Percentiles rank a stretch among this genome's conserved stretches.
These are phyloP conservation scores for Nicotiana knightiana DNA, from an alignment of 257 asterid genomes.

Conservation along the genomic window DNA sequence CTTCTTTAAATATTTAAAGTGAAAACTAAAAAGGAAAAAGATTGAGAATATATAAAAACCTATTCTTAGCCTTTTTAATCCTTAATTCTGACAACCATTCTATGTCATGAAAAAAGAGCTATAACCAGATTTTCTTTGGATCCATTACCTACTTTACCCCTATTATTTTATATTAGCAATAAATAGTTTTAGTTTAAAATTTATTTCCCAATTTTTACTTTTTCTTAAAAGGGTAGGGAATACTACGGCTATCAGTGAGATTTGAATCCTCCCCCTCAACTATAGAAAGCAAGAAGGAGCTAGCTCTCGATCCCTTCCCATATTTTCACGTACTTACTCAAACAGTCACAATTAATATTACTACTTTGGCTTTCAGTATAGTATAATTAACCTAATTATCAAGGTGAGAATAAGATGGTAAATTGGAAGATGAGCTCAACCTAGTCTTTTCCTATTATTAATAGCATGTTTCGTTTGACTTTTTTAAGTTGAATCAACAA, in stretches of 20 bases:
- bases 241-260: too few species aligned
- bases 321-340: background rate
- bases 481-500: background rate
- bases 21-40: background rate
- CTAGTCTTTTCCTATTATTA: background rate
- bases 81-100: constrained; percentile 24
- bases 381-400: background rate
- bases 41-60: background rate
- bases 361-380: background rate
- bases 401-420: background rate
- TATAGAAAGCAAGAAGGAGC: too few species aligned
- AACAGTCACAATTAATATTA: background rate
- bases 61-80: constrained; percentile 7
- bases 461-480: background rate
- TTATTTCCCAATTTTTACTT: too few species aligned
- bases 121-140: background rate
- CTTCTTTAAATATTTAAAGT: background rate
- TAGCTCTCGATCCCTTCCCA: too few species aligned
- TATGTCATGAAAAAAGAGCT: constrained; percentile 5
- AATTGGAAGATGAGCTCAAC: background rate
- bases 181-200: background rate
- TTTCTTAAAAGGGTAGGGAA: background rate
- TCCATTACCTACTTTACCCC: background rate
- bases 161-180: background rate
- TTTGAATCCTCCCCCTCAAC: too few species aligned